Conservation (phyloP, 2,329 filamentous ascomycete species). For the Cladosporium sp. region DNA sequence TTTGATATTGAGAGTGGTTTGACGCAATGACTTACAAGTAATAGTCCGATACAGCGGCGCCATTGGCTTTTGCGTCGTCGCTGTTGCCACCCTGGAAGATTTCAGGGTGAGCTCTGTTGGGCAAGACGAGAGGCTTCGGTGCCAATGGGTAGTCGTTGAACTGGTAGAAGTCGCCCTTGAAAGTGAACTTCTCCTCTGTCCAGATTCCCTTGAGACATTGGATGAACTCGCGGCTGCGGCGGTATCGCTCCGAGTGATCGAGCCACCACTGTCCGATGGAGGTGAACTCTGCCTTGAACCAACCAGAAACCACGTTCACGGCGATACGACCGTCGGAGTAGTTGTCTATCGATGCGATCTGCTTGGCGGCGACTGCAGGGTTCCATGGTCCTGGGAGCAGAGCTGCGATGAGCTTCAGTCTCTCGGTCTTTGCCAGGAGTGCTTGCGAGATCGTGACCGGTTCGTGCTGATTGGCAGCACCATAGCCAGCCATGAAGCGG, state of each 20-base stretch:
- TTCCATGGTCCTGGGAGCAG: conserved; percentile 50
- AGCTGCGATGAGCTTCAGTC: conserved; percentile 50
- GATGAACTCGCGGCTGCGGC: conserved; percentile 50
- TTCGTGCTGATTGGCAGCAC: conserved; percentile 47
- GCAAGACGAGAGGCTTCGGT: conserved; percentile 46
- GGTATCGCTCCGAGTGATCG: conserved; percentile 50
- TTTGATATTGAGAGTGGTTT: no score
- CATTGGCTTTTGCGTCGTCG: conserved; percentile 49
- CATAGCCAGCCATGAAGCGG: conserved; percentile 48
- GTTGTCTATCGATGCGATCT: conserved; percentile 51
- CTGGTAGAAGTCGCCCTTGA: conserved; percentile 51
- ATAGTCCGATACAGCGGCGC: conserved; percentile 46
- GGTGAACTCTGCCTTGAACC: conserved; percentile 53
- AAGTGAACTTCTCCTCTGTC: conserved; percentile 49
- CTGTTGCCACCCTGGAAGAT: conserved; percentile 54
- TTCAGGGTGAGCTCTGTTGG: conserved; percentile 46
- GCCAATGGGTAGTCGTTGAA: conserved; percentile 49
- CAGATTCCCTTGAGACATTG: conserved; percentile 49
- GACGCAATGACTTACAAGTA: conserved; percentile 36
- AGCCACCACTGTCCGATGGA: conserved; percentile 54
- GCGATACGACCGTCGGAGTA: conserved; percentile 50
- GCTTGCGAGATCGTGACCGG: conserved; percentile 51
- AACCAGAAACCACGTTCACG: conserved; percentile 52
- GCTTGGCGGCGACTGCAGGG: conserved; percentile 50
- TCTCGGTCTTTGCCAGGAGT: conserved; percentile 44